These are phyloP conservation scores for Thalassiosira oceanica DNA, from an alignment of 352 stramenopile genomes.

Conservation along the genomic window DNA sequence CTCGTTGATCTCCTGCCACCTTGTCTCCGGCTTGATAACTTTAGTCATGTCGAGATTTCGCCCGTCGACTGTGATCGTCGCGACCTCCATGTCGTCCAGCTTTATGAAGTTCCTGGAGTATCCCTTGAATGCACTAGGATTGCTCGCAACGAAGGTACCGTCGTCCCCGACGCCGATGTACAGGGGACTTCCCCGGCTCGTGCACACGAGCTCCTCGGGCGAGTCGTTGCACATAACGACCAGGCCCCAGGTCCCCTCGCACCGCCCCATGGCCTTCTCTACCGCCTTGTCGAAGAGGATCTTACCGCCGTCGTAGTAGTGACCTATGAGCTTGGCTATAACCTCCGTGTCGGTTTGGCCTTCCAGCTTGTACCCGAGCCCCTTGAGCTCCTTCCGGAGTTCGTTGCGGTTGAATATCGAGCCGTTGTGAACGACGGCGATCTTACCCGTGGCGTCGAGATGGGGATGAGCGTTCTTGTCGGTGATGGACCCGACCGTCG, in stretches of 20 bases:
- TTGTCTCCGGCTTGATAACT: slow-evolving; percentile 86
- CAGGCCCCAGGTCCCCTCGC: slow-evolving; percentile 93
- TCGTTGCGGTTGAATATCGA: slow-evolving; percentile 92
- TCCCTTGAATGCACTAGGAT: slow-evolving; percentile 84
- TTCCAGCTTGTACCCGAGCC: slow-evolving; percentile 86
- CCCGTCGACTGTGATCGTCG: slow-evolving; percentile 89
- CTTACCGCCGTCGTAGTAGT: slow-evolving; percentile 35
- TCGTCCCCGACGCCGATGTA: slow-evolving; percentile 84
- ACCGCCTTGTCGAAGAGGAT: slow-evolving; percentile 70
- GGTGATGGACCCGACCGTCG: slow-evolving; percentile 93
- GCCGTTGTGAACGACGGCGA: slow-evolving; percentile 95
- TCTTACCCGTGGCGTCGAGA: slow-evolving; percentile 85
- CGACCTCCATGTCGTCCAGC: slow-evolving; percentile 89
- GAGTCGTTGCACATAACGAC: slow-evolving; percentile 85
- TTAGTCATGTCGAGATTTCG: slow-evolving; percentile 89
- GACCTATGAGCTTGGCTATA: slow-evolving; percentile 90
- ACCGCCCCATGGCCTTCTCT: slow-evolving; percentile 83
- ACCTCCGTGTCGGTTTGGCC: slow-evolving; percentile 97
- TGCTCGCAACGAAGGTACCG: slow-evolving; percentile 91
- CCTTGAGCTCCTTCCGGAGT: slow-evolving; percentile 69
- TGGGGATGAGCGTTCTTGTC: slow-evolving; percentile 96
- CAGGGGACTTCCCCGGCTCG: slow-evolving; percentile 91
- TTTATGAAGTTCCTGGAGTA: slow-evolving; percentile 96
- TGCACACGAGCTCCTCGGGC: slow-evolving; percentile 91
- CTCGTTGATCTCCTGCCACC: too few species aligned